These are phyloP conservation scores for Backusella tarrabulga DNA, from an alignment of 192 early-diverging fungal genomes.

Conservation along the genomic window DNA sequence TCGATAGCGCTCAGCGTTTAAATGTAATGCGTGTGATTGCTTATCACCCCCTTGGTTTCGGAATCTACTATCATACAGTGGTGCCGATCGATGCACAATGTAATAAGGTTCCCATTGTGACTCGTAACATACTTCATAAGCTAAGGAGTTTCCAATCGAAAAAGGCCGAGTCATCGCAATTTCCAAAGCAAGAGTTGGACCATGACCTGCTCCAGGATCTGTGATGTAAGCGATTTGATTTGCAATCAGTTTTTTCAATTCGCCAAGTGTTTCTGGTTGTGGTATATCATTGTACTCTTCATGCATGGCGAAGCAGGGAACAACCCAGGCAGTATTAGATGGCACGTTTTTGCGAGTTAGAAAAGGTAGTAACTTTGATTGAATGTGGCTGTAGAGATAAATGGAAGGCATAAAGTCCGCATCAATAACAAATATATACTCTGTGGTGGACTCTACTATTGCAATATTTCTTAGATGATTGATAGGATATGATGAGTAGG, in stretches of 20 bases:
- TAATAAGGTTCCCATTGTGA: slow-evolving; percentile 63
- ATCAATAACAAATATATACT: slow-evolving; percentile 54
- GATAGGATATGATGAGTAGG: slow-evolving; percentile 47
- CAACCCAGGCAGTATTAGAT: slow-evolving; percentile 36
- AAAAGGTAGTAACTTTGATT: slow-evolving; percentile 19
- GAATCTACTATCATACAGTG: slow-evolving; percentile 53
- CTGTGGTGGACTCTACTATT: slow-evolving; percentile 36
- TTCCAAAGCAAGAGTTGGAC: slow-evolving; percentile 43
- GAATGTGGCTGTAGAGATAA: slow-evolving; percentile 34
- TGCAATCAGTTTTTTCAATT: slow-evolving; percentile 36
- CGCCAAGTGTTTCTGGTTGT: slow-evolving; percentile 36
- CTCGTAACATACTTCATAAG: slow-evolving; percentile 54
- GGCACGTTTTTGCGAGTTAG: background rate
- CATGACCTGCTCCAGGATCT: slow-evolving; percentile 52
- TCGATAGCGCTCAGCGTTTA: slow-evolving; percentile 46
- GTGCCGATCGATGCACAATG: slow-evolving; percentile 36
- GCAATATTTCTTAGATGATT: slow-evolving; percentile 52
- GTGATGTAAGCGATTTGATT: slow-evolving; percentile 45
- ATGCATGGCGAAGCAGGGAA: slow-evolving; percentile 51
- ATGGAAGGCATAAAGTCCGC: slow-evolving; percentile 52
- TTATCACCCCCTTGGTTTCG: slow-evolving; percentile 57
- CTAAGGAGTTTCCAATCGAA: slow-evolving; percentile 13
- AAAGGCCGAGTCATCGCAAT: slow-evolving; percentile 28
- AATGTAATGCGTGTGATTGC: slow-evolving; percentile 48
- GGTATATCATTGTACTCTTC: slow-evolving; percentile 29